A percentile compares a stretch with the other conserved stretches of the same genome.
Conservation (phyloP, 78 protist genomes). For the Tieghemostelium lacteum region DNA sequence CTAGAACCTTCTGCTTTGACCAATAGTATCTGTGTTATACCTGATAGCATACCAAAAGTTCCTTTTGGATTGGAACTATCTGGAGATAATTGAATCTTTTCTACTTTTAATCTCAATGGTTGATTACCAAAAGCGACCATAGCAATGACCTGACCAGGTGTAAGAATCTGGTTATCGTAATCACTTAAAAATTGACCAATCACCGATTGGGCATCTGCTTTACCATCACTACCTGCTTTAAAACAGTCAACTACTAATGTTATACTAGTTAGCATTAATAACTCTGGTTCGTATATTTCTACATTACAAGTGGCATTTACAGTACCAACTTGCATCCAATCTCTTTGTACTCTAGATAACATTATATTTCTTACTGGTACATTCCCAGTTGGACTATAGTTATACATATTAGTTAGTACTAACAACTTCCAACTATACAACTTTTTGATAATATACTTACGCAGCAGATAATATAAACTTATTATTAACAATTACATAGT, state of each 20-base stretch:
- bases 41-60: conserved; percentile 29
- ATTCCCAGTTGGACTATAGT: not conserved
- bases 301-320: not conserved
- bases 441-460: not conserved
- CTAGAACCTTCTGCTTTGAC: conserved; percentile 22
- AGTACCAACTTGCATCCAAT: conserved; percentile 48
- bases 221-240: conserved; percentile 20
- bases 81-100: not conserved
- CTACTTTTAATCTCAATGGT: conserved; percentile 1
- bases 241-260: conserved; percentile 55
- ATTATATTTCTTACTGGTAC: conserved; percentile 23
- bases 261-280: not conserved
- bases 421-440: not conserved
- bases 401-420: not conserved
- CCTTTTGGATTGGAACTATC: too few species aligned
- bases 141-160: conserved; percentile 9
- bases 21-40: conserved; percentile 38
- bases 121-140: not conserved
- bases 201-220: not conserved
- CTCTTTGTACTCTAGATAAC: conserved; percentile 47
- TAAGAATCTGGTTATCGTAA: conserved; percentile 8
- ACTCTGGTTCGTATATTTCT: conserved; percentile 24
- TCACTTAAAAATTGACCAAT: not conserved
- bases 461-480: conserved; percentile 17
- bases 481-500: conserved; percentile 8